These are phyloP conservation scores for Ploettnerulaceae sp. DNA, from an alignment of 2,329 filamentous ascomycete species.

Conservation along the genomic window DNA sequence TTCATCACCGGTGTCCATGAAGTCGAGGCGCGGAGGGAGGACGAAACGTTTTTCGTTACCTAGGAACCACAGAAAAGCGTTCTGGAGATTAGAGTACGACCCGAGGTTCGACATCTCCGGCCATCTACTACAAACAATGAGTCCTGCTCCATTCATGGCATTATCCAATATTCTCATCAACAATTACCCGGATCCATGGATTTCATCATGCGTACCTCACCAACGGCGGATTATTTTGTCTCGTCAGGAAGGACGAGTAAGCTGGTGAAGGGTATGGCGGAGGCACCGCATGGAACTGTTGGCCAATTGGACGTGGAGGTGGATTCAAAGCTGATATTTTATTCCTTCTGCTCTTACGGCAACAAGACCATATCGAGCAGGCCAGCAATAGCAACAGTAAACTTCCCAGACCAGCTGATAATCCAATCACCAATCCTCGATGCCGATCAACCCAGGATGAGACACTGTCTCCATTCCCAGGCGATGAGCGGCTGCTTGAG, in stretches of 20 bases:
- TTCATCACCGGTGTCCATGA: too few species aligned
- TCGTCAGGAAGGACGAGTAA: slow-evolving; percentile 6
- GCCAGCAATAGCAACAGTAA: slow-evolving; percentile 4
- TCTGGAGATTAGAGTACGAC: too few species aligned
- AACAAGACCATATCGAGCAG: slow-evolving; percentile 9
- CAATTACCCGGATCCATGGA: neutral
- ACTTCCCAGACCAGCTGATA: slow-evolving; percentile 9
- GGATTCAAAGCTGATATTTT: slow-evolving; percentile 3
- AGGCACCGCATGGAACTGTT: neutral
- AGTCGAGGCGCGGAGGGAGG: too few species aligned
- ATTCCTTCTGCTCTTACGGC: neutral
- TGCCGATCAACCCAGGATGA: slow-evolving; percentile 7
- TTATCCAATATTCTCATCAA: neutral
- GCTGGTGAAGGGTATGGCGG: slow-evolving; percentile 2
- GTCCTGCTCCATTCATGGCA: neutral
- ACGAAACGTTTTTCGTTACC: too few species aligned
- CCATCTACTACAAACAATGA: too few species aligned
- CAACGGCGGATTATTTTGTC: slow-evolving; percentile 5
- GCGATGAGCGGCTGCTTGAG: neutral
- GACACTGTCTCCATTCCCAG: slow-evolving; percentile 1
- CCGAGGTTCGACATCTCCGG: too few species aligned
- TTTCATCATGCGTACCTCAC: slow-evolving; percentile 5
- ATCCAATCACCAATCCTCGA: slow-evolving; percentile 6
- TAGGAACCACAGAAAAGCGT: too few species aligned
- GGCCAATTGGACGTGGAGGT: neutral